Conservation (phyloP, 108 stramenopile species). For the Nitzschia sp. region DNA sequence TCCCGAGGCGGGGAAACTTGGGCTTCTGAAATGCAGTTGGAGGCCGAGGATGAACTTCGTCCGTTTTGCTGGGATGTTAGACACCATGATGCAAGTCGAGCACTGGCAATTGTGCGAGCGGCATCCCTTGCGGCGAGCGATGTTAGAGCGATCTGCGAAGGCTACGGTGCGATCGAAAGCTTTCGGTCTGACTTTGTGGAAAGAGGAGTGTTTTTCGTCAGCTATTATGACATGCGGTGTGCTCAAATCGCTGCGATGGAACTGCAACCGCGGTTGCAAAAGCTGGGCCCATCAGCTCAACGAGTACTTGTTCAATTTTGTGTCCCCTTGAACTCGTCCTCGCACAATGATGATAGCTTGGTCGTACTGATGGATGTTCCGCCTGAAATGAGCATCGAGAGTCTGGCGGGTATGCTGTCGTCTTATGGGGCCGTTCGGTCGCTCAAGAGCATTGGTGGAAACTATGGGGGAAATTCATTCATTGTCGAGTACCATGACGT, state of each 20-base stretch:
- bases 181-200: constrained; percentile 81
- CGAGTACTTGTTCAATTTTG: constrained; percentile 73
- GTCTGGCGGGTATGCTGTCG: constrained; percentile 58
- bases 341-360: constrained; percentile 77
- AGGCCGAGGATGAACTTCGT: constrained; percentile 42
- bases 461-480: constrained; percentile 53
- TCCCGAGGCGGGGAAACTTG: neutral
- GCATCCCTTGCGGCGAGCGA: constrained; percentile 48
- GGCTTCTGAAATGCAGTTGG: neutral
- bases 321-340: constrained; percentile 82
- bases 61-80: constrained; percentile 56
- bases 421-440: constrained; percentile 81
- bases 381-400: constrained; percentile 53
- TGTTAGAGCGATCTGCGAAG: constrained; percentile 75
- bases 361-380: constrained; percentile 74
- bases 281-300: constrained; percentile 21
- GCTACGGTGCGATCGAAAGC: constrained; percentile 69
- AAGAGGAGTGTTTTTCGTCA: constrained; percentile 74
- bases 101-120: constrained; percentile 69
- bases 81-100: constrained; percentile 55
- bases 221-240: constrained; percentile 81
- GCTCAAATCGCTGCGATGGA: constrained; percentile 80
- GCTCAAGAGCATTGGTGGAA: constrained; percentile 45
- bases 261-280: constrained; percentile 43
- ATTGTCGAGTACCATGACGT: constrained; percentile 86